A percentile compares a stretch with the other conserved stretches of the same genome.
phyloP scores from a whole-genome alignment of 805 yeast species.

The Cyberlindnera lachancei region DNA sequence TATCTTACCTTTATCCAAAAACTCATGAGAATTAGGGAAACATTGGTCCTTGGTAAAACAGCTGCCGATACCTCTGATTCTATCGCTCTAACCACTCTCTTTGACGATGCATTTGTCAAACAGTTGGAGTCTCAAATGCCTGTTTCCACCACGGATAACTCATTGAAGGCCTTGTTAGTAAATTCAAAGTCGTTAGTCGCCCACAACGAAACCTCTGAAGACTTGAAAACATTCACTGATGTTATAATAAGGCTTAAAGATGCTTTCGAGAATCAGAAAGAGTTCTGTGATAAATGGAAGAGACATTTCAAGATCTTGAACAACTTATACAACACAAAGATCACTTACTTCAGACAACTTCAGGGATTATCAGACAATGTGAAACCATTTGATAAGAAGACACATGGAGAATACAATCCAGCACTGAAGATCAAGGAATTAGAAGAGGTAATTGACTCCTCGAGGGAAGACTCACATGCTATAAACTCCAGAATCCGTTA shows the following conservation, averaged over 20 bases:
- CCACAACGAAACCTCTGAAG: conserved; percentile 1
- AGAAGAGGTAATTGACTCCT: not conserved
- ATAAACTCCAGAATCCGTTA: conserved; percentile 38
- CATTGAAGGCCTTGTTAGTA: conserved; percentile 12
- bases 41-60: conserved; percentile 23
- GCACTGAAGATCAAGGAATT: not conserved
- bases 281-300: conserved; percentile 19
- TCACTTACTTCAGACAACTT: conserved; percentile 75
- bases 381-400: conserved; percentile 35
- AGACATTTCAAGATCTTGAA: conserved; percentile 48
- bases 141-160: not conserved
- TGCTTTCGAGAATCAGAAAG: conserved; percentile 27
- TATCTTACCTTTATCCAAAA: conserved; percentile 48
- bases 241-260: conserved; percentile 17
- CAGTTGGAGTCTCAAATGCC: conserved; percentile 7
- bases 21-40: conserved; percentile 37
- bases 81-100: conserved; percentile 4
- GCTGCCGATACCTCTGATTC: conserved; percentile 8
- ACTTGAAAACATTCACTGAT: conserved; percentile 5
- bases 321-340: conserved; percentile 67
- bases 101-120: conserved; percentile 7
- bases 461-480: conserved; percentile 4
- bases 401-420: conserved; percentile 10
- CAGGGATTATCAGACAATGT: conserved; percentile 86
- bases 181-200: conserved; percentile 8